These are phyloP conservation scores for Cordyceps cicadae DNA, from an alignment of 2,329 filamentous ascomycete species.

Conservation along the genomic window DNA sequence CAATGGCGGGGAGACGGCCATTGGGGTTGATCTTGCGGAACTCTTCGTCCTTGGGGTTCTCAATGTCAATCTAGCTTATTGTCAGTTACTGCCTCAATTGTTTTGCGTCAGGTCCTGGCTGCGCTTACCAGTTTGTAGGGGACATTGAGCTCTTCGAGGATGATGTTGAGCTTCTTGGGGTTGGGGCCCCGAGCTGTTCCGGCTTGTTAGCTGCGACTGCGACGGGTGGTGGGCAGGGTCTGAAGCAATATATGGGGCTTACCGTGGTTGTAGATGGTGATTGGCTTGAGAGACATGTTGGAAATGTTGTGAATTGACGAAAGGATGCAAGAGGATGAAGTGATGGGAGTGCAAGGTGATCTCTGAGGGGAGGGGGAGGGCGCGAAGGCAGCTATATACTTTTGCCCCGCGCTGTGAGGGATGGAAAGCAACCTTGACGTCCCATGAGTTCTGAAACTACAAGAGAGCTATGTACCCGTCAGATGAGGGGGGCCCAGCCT, in stretches of 20 bases:
- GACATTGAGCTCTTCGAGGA: slow-evolving; percentile 19
- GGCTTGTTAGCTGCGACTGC: neutral
- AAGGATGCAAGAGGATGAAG: neutral
- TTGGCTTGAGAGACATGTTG: slow-evolving; percentile 12
- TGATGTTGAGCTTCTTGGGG: slow-evolving; percentile 15
- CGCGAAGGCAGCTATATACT: neutral
- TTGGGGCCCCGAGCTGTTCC: slow-evolving; percentile 12
- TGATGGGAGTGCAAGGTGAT: neutral
- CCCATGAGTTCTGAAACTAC: neutral
- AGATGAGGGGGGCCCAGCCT: neutral
- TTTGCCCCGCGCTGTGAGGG: neutral
- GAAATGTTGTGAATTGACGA: neutral
- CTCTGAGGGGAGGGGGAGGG: neutral
- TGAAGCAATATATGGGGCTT: neutral
- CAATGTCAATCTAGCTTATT: neutral
- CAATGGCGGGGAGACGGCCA: slow-evolving; percentile 14
- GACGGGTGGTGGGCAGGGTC: neutral
- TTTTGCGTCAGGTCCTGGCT: neutral
- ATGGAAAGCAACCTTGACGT: neutral
- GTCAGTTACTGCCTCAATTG: neutral
- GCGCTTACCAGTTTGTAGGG: slow-evolving; percentile 17
- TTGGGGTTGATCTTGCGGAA: slow-evolving; percentile 15
- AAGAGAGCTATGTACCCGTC: neutral
- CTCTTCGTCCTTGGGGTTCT: slow-evolving; percentile 2
- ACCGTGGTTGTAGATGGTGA: slow-evolving; percentile 11